Conservation (phyloP, 495 filamentous ascomycete genomes). For the Aspergillus coremiiformis region DNA sequence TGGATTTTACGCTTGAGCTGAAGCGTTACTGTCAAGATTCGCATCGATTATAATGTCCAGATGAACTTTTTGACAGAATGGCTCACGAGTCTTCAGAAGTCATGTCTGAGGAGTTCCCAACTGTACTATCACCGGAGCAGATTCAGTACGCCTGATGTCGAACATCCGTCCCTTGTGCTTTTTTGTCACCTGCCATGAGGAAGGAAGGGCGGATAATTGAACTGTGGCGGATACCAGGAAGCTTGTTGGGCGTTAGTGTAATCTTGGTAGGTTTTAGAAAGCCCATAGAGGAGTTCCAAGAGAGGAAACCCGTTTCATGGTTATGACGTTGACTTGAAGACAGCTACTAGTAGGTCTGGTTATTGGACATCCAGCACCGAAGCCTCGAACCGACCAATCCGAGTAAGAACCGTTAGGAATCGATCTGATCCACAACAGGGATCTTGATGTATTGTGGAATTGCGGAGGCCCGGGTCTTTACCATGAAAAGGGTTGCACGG, state of each 20-base stretch:
- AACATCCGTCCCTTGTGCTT: too few relatives aligned
- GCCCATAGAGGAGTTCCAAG: neutral
- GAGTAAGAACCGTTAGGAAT: neutral
- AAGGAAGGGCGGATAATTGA: neutral
- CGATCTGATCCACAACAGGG: neutral
- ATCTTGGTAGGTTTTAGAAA: neutral
- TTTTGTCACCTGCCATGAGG: neutral
- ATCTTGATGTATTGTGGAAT: neutral
- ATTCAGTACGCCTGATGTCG: too few relatives aligned
- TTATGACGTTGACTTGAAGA: neutral
- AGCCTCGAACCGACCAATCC: too few relatives aligned
- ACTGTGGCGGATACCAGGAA: neutral
- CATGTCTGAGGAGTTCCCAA: neutral
- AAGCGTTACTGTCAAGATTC: too few relatives aligned
- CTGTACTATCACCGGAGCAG: neutral
- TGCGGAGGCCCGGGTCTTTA: neutral
- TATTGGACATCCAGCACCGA: too few relatives aligned
- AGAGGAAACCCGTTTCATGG: neutral
- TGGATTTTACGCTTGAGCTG: neutral
- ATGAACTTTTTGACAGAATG: neutral
- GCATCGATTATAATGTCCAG: too few relatives aligned
- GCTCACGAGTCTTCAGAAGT: neutral
- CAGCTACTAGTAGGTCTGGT: too few relatives aligned
- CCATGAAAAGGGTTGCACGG: neutral
- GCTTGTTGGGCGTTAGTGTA: neutral